Conservation (phyloP, 192 early-diverging fungal genomes). For the Cetraspora pellucida region DNA sequence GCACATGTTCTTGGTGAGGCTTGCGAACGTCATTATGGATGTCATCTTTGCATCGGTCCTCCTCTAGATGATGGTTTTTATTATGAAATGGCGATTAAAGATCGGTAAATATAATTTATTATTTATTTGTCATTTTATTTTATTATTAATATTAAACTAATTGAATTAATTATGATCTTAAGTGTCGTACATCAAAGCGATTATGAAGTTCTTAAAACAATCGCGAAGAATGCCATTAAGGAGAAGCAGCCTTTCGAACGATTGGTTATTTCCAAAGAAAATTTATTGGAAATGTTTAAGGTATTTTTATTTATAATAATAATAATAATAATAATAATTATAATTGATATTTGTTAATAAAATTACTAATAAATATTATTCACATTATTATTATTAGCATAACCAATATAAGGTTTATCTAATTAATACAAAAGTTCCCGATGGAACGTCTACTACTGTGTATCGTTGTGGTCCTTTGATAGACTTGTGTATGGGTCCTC, state of each 20-base stretch:
- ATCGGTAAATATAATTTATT: constrained; percentile 44
- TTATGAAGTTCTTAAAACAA: constrained; percentile 84
- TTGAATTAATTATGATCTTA: not conserved
- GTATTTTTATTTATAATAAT: constrained; percentile 25
- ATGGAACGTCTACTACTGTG: constrained; percentile 93
- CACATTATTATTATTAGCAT: constrained; percentile 47
- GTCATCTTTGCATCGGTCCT: constrained; percentile 96
- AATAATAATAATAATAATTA: not conserved
- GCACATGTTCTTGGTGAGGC: constrained; percentile 98
- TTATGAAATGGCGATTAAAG: constrained; percentile 85
- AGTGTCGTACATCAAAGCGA: constrained; percentile 75
- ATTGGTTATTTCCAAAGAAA: constrained; percentile 82
- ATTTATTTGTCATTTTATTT: not conserved
- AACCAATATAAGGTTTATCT: constrained; percentile 98
- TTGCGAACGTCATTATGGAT: constrained; percentile 96
- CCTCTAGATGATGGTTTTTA: constrained; percentile 97
- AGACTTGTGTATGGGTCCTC: constrained; percentile 95
- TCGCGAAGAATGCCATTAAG: constrained; percentile 85
- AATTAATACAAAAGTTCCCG: constrained; percentile 89
- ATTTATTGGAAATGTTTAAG: constrained; percentile 96
- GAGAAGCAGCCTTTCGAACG: constrained; percentile 97
- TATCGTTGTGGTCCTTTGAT: constrained; percentile 99
- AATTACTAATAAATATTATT: not conserved
- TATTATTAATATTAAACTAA: not conserved
- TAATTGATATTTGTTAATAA: not conserved